Base-by-base conservation (phyloP, 2,329 filamentous ascomycete species). In the Talaromyces rugulosus region DNA sequence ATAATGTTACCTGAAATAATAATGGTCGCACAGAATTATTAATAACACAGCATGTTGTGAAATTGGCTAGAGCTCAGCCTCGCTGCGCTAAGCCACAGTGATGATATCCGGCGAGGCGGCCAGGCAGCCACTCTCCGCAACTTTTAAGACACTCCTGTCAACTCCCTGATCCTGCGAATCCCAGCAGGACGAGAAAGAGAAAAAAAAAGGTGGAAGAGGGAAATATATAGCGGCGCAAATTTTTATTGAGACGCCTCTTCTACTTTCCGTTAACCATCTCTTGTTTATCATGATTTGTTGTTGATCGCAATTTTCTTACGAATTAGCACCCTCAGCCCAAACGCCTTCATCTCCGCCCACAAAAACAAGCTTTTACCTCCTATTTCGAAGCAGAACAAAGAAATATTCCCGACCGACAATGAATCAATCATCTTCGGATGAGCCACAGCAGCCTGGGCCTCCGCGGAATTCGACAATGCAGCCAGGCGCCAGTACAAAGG, bases 401-500 rank as follows among this genome's bases (percentile, higher is more conserved):
- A n/a, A 40, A 7, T 7, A 40, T n/a, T 40, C 16, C 36, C 36
- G 16, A 53, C 18, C 28, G 27, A 53, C 50, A 53, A 53, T 53
- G 50, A 31, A 28, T 53, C 30, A 14, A 30, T 53, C 50, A 53
- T 31, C 50, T 53, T 53, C 28, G 50, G 30, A 53, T 31, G 50
- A 53, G 2, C 11, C 50, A 31, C 50, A 58, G n/a, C 33, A 57
- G 58, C 52, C 56, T 59, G 61, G 61, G 33, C 28, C 34, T 27
- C 68, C 66, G 16, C 62, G 68, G 34, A 73, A 54, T 30, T 36
- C 61, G 33, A 52, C 36, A 31, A 55, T 62, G 44, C 57, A 59
- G 40, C 33, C 58, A 55, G 56, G 34, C 34, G 16, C 58, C 34
- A 63, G 67, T 54, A 68, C 69, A 56, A 78, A 77, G 66, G 68